These are phyloP conservation scores for Botrytis paeoniae DNA, from an alignment of 2,329 filamentous ascomycete genomes.

Conservation along the genomic window DNA sequence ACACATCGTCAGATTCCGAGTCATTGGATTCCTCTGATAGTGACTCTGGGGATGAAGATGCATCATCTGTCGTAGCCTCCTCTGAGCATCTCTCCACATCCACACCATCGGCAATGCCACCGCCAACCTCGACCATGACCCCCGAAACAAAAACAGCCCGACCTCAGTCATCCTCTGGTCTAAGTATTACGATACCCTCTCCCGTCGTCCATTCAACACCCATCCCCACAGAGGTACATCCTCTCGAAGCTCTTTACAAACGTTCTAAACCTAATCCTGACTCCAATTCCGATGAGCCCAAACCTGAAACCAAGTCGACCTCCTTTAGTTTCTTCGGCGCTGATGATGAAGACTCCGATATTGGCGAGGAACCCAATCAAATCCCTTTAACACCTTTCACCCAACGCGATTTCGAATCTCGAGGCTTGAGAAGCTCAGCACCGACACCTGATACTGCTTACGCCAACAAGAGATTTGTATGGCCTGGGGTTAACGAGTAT, in stretches of 20 bases:
- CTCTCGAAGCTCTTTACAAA: constrained; percentile 91
- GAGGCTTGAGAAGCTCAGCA: constrained; percentile 79
- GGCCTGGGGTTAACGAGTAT: constrained; percentile 47
- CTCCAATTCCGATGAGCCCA: constrained; percentile 29
- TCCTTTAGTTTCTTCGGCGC: constrained; percentile 74
- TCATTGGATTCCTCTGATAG: constrained; percentile 22
- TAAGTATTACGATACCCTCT: constrained; percentile 49
- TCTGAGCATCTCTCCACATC: constrained; percentile 22
- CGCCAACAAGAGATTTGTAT: constrained; percentile 61
- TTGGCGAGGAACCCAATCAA: constrained; percentile 43
- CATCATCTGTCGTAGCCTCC: constrained; percentile 17
- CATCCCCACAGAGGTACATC: constrained; percentile 59
- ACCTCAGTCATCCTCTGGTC: constrained; percentile 46
- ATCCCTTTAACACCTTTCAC: constrained; percentile 80
- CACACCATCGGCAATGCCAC: constrained; percentile 22
- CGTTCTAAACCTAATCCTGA: constrained; percentile 49
- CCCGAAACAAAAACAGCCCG: constrained; percentile 14
- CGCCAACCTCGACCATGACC: constrained; percentile 14
- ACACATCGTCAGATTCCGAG: constrained; percentile 31
- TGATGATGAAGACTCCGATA: constrained; percentile 45
- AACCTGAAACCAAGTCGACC: constrained; percentile 43
- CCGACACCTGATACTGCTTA: constrained; percentile 93
- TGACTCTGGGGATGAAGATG: constrained; percentile 17
- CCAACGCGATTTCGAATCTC: constrained; percentile 70
- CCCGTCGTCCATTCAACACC: constrained; percentile 44